A percentile compares a stretch with the other conserved stretches of the same genome.
These are phyloP conservation scores for Russula sp. DNA, from an alignment of 768 basidiomycete genomes.

Conservation along the genomic window DNA sequence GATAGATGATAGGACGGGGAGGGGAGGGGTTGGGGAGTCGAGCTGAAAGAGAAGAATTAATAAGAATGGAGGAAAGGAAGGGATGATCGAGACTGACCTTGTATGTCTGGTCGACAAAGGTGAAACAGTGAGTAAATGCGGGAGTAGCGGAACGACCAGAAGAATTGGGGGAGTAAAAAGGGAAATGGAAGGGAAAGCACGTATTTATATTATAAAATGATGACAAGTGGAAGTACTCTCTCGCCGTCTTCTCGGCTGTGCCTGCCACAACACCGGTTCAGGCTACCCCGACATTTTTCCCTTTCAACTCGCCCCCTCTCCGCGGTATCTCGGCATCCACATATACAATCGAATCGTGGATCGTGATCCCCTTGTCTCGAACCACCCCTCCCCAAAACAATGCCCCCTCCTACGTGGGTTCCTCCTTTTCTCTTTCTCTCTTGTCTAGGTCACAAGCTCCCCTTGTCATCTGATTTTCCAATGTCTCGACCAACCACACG, in stretches of 20 bases:
- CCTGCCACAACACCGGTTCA: conserved; percentile 14
- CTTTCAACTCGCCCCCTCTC: conserved; percentile 15
- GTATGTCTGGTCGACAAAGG: conserved; percentile 9
- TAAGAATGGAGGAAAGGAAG: conserved; percentile 1
- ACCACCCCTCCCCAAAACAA: conserved; percentile 2
- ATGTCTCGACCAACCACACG: conserved; percentile 6
- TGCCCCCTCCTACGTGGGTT: background rate
- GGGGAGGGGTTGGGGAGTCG: background rate
- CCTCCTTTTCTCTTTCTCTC: background rate
- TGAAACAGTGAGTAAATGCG: conserved; percentile 9
- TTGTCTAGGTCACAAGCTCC: conserved; percentile 14
- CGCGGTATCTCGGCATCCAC: conserved; percentile 19
- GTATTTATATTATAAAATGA: conserved; percentile 16
- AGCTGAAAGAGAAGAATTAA: conserved; percentile 8
- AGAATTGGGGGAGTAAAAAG: conserved; percentile 21
- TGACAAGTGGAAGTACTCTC: background rate
- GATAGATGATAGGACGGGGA: background rate
- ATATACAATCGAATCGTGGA: conserved; percentile 12
- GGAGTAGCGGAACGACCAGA: conserved; percentile 13
- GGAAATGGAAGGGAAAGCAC: conserved; percentile 19
- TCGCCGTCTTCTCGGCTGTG: conserved; percentile 18
- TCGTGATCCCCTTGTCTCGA: conserved; percentile 7
- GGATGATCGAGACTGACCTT: conserved; percentile 19
- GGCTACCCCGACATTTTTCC: conserved; percentile 14
- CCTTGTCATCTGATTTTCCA: conserved; percentile 20